Conservation (phyloP, 2,329 filamentous ascomycete genomes). For the Cucurbitaria berberidis region DNA sequence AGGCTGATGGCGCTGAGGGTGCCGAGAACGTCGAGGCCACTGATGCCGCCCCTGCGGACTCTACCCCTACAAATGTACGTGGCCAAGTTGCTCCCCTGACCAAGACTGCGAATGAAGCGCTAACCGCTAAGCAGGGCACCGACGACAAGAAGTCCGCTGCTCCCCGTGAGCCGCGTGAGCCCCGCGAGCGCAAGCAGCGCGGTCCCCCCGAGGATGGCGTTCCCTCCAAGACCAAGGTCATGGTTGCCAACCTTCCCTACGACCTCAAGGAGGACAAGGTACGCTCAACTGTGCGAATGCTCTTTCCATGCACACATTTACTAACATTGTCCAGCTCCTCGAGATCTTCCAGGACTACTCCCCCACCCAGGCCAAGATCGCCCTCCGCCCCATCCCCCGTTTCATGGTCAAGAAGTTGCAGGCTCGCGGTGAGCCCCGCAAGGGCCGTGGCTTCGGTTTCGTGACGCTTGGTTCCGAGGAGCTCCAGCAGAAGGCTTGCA, state of each 20-base stretch:
- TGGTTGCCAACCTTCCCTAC: conserved; percentile 99
- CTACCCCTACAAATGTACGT: conserved; percentile 57
- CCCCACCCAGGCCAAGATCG: conserved; percentile 95
- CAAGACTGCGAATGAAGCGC: conserved; percentile 60
- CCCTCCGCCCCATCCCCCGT: conserved; percentile 94
- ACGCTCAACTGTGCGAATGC: conserved; percentile 38
- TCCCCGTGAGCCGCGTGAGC: conserved; percentile 59
- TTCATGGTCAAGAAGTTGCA: conserved; percentile 99
- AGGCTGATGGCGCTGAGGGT: conserved; percentile 53
- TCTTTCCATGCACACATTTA: neutral
- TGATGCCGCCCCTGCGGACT: conserved; percentile 52
- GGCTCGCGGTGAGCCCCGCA: conserved; percentile 95
- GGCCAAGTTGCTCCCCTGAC: conserved; percentile 58
- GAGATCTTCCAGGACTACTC: conserved; percentile 94
- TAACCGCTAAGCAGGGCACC: conserved; percentile 60
- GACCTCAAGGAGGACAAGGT: conserved; percentile 98
- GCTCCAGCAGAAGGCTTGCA: conserved; percentile 93
- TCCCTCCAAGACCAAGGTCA: conserved; percentile 98
- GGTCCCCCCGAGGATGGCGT: conserved; percentile 97
- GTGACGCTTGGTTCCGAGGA: conserved; percentile 95
- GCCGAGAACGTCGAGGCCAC: conserved; percentile 55
- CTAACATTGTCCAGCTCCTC: conserved; percentile 72
- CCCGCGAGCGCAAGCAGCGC: conserved; percentile 75
- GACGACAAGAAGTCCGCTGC: conserved; percentile 56
- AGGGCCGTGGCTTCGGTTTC: conserved; percentile 98